phyloP scores from a whole-genome alignment of 768 basidiomycete species.

The Boletellus ananiceps region DNA sequence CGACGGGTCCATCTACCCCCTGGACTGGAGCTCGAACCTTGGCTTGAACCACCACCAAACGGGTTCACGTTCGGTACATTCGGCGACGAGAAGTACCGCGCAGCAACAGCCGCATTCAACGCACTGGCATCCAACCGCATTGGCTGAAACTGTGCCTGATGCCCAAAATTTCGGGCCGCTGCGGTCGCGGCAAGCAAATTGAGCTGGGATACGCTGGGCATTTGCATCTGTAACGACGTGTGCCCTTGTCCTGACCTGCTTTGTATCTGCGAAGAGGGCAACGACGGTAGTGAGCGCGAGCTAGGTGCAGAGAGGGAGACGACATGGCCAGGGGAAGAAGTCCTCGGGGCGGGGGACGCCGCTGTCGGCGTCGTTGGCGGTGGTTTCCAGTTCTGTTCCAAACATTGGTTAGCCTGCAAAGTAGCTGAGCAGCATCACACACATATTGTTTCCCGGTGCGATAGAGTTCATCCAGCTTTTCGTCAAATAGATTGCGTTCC shows the following conservation, averaged over 20 bases:
- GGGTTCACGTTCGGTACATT: slow-evolving; percentile 17
- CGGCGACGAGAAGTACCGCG: slow-evolving; percentile 16
- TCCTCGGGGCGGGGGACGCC: slow-evolving; percentile 1
- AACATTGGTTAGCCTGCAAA: neutral
- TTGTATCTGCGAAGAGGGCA: neutral
- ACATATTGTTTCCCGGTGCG: slow-evolving; percentile 73
- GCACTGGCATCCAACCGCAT: slow-evolving; percentile 14
- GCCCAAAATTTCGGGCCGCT: slow-evolving; percentile 22
- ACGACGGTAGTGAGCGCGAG: slow-evolving; percentile 4
- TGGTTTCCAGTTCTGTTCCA: slow-evolving; percentile 53
- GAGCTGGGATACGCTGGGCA: slow-evolving; percentile 23
- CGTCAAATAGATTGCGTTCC: slow-evolving; percentile 72
- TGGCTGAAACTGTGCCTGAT: slow-evolving; percentile 20
- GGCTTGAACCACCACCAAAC: slow-evolving; percentile 13
- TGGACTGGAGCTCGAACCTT: neutral
- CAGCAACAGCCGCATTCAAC: slow-evolving; percentile 13
- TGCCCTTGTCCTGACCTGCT: neutral
- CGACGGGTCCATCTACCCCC: slow-evolving; percentile 4
- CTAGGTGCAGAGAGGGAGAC: neutral
- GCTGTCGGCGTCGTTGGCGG: slow-evolving; percentile 26
- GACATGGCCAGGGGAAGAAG: neutral
- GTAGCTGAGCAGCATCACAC: slow-evolving; percentile 22
- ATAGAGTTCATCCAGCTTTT: slow-evolving; percentile 83
- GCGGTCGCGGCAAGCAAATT: slow-evolving; percentile 25
- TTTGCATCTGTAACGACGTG: neutral